Base-by-base conservation (phyloP, 2,329 filamentous ascomycete species). In the Fusarium metavorans region DNA sequence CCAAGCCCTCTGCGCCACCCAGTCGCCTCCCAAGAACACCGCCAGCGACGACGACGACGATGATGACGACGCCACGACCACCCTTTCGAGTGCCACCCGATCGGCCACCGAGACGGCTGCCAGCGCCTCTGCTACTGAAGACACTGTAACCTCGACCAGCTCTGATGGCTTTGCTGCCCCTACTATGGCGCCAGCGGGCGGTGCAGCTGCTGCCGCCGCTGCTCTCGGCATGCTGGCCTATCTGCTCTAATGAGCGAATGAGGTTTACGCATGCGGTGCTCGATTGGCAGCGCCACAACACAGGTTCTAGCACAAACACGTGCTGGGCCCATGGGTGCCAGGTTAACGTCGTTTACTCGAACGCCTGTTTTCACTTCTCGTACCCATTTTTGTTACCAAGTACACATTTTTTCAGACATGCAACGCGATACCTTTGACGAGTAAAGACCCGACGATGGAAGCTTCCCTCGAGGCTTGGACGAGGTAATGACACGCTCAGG, bases 161-260 rank as follows among this genome's bases (percentile, higher is more conserved):
- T 81, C 80, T 9, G 77, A 78, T 35, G 81, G 62, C 65, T 74
- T 83, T 27, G 84, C 84, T 58, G 83, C 81, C 59, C 80, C 84
- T 76, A 84, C 85, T 59, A 82, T 87, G 70, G 87, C 85, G 48
- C 81, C 83, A 34, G 79, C 70, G 16, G 81, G 85, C 76, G 86
- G 86, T 57, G 85, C 83, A 48, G 82, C 80, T 25, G 87, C 86
- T 8, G 86, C 84, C 37, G 86, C 84, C 37, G 84, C 86, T 45
- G 89, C 87, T 68, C 80, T 88, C 52, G 88, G 87, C 65, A 79
- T 90, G 52, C 81, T 90, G 71, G 88, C 88, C 73, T 88, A 87
- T 76, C 80, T 89, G 73, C 79, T 90, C 78, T 89, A 85, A 52
- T 32, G 48, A 75, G 64, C 63, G 64, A 45, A 66, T 23, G 30